Conservation (phyloP, 202 grass and related monocot species). For the Dendrocalamus latiflorus region DNA sequence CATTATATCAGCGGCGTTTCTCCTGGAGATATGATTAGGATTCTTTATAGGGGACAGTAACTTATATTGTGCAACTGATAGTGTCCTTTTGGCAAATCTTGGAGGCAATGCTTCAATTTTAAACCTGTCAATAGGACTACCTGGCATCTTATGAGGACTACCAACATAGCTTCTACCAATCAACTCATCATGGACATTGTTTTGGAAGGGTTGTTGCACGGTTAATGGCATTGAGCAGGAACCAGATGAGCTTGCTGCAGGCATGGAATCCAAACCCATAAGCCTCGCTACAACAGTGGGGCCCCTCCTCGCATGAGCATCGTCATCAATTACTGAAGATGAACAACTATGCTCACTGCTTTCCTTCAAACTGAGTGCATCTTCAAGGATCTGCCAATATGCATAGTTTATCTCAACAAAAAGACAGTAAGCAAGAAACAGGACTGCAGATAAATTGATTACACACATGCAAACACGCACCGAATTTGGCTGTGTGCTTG, state of each 20-base stretch:
- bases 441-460: background rate
- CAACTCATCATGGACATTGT: slow-evolving; percentile 24
- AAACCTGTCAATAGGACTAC: slow-evolving; percentile 80
- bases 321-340: slow-evolving; percentile 64
- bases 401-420: slow-evolving; percentile 14
- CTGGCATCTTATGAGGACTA: slow-evolving; percentile 70
- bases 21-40: slow-evolving; percentile 45
- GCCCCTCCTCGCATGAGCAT: slow-evolving; percentile 42
- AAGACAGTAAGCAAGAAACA: slow-evolving; percentile 3
- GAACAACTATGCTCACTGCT: slow-evolving; percentile 62
- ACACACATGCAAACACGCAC: slow-evolving; percentile 21
- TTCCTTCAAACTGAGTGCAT: slow-evolving; percentile 49
- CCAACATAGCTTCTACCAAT: slow-evolving; percentile 33
- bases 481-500: slow-evolving; percentile 35
- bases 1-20: slow-evolving; percentile 85
- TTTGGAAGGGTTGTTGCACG: slow-evolving; percentile 12
- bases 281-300: slow-evolving; percentile 82
- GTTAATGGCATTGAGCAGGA: slow-evolving; percentile 37
- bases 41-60: slow-evolving; percentile 64
- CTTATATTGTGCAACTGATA: slow-evolving; percentile 59
- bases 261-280: slow-evolving; percentile 97
- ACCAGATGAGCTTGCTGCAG: slow-evolving; percentile 40
- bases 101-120: slow-evolving; percentile 60
- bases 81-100: slow-evolving; percentile 51
- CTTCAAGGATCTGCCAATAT: slow-evolving; percentile 48